These are phyloP conservation scores for Monoraphidium neglectum DNA, from an alignment of 139 green algal species.

Conservation along the genomic window DNA sequence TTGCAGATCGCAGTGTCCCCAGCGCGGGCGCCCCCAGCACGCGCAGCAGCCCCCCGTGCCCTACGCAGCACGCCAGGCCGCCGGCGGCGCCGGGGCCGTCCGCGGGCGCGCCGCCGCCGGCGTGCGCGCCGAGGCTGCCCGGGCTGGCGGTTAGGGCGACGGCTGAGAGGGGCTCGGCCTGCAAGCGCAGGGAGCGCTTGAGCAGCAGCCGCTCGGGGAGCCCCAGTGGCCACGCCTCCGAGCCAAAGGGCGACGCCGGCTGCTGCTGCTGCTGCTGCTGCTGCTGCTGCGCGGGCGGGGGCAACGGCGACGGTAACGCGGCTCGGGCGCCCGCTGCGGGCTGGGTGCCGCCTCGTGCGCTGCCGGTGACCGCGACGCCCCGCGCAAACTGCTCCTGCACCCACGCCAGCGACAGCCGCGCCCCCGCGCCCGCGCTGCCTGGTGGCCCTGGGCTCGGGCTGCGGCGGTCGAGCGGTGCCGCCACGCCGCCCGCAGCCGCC, in stretches of 20 bases:
- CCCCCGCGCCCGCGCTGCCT: not conserved
- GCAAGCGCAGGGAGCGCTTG: not conserved
- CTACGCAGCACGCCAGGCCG: constrained; percentile 37
- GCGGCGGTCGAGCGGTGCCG: too few species aligned
- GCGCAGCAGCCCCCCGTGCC: constrained; percentile 43
- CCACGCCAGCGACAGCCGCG: constrained; percentile 21
- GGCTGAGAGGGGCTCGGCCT: constrained; percentile 41
- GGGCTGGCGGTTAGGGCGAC: constrained; percentile 27
- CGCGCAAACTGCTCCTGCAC: constrained; percentile 33
- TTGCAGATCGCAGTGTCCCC: constrained; percentile 28
- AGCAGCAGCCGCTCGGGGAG: constrained; percentile 24
- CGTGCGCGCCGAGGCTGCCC: too few species aligned
- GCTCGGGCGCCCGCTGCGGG: not conserved
- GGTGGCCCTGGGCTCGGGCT: too few species aligned
- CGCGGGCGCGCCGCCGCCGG: too few species aligned
- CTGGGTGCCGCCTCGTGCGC: not conserved
- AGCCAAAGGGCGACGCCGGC: too few species aligned
- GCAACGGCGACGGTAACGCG: not conserved
- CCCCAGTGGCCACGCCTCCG: constrained; percentile 10
- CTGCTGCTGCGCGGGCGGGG: not conserved
- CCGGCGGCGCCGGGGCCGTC: not conserved
- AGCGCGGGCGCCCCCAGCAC: constrained; percentile 41
- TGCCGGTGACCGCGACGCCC: constrained; percentile 12
- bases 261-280: not conserved
- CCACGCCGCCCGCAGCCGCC: too few species aligned